Base-by-base conservation (phyloP, 208 protist genomes). In the Lotmaria passim region DNA sequence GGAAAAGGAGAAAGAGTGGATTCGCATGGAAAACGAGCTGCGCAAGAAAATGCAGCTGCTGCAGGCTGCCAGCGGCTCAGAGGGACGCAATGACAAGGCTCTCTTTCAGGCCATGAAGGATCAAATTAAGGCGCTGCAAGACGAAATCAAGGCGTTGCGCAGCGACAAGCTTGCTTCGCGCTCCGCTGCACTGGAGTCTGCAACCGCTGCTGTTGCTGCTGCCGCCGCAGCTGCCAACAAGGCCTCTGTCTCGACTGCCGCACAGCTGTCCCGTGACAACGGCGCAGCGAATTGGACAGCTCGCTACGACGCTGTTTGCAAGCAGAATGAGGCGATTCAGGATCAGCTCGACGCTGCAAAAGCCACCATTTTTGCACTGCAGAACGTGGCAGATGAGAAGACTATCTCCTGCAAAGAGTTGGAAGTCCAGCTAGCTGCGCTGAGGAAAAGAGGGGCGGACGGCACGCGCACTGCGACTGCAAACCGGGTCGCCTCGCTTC, bases 1-100 rank as follows among this genome's bases (percentile, higher is more conserved):
- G 81, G 33, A 61, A 28, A 93, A 87, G 72, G 89, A 95, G 59
- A 79, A 84, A 43, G 81, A 85, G 46, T 93, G 84, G 86, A 48
- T 78, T 24, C 60, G 69, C 44, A 52, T 58, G 17, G 86, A 91
- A 56, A 55, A 41, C 39, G 66, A 73, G 12, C 56, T 95, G 23
- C 58, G 74, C 44, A 53, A 55, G 26, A 70, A 78, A 48, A 77
- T 91, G 12, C 66, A 65, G n/a, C n/a, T 36, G 23, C 46, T 85
- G 8, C 74, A 85, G 50, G 36, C 39, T 0, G 73, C 23, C 38
- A 70, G 67, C n/a, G 41, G 55, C 39, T 58, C 78, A 12, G 74
- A 50, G 24, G 59, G 70, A 15, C 70, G 61, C 31, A 80, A 76
- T 36, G 69, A 85, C 46, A 81, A 79, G 46, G 83, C 84, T n/a